Evolutionary conservation across 768 basidiomycete species (phyloP), one percentile per base, ranked within the genome.

Genomic region (Amanita rimosa): DNA sequence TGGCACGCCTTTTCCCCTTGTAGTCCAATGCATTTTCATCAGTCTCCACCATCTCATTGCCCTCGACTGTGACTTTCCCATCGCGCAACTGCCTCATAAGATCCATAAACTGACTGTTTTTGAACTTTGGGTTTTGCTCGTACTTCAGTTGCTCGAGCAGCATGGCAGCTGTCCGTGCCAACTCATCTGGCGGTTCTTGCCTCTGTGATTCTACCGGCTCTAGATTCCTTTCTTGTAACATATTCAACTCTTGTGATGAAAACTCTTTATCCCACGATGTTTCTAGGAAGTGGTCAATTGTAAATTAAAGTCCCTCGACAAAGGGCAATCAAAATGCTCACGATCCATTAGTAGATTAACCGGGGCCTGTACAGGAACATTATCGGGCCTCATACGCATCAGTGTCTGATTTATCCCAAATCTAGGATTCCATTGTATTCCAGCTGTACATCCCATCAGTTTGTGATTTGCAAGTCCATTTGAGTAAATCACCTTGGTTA

Each of bases 61-160:
- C 87, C 42, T 86, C 80, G 2, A 95, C 82, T 13, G 81, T 72
- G 35, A 90, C 72, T 57, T 85, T 76, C 6, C 81, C 77, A 63
- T 93, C 92, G 34, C 88, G 71, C 48, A 96, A 65, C 61, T 88
- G 81, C 45, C 75, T 77, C 92, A 96, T 95, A 22, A 96, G 71
- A 17, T 74, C 73, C 72, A 96, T 70, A 61, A 96, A 96, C 51
- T 77, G 73, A 62, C 88, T 91, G 27, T 89, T 76, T 64, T 79
- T 73, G 58, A 96, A 92, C 61, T 95, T 96, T 31, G 82, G 78
- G 58, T 88, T 91, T 57, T 75, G 72, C 48, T 87, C 86, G 50
- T 82, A 65, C 57, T 76, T 71, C 40, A 94, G 76, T n/a, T 83
- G 73, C 36, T 88, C 78, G 48, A 95, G 67, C 34, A 95, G 74